These are phyloP conservation scores for Aspergillus ibericus DNA, from an alignment of 2,329 filamentous ascomycete species.

Conservation along the genomic window DNA sequence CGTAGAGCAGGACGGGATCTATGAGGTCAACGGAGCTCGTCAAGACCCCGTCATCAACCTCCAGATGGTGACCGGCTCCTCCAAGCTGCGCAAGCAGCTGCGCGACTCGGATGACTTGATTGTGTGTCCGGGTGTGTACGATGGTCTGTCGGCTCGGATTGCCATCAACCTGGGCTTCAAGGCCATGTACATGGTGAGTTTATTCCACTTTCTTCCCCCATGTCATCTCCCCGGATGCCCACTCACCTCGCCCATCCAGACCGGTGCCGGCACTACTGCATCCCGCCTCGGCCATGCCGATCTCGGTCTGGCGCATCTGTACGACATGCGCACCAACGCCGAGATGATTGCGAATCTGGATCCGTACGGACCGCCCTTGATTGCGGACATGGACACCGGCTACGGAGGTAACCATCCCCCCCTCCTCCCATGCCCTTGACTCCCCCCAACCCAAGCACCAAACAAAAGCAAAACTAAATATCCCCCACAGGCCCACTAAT, in stretches of 20 bases:
- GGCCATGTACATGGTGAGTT: constrained; percentile 65
- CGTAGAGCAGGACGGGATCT: constrained; percentile 34
- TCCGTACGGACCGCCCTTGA: constrained; percentile 54
- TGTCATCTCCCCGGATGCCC: no score
- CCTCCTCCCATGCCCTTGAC: no score
- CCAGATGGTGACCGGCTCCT: constrained; percentile 29
- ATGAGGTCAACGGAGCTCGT: constrained; percentile 31
- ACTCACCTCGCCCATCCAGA: no score
- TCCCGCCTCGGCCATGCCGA: constrained; percentile 64
- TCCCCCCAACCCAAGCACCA: no score
- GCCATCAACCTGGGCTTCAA: constrained; percentile 64
- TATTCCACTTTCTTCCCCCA: no score
- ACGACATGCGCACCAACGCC: constrained; percentile 65
- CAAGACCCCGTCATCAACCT: constrained; percentile 31
- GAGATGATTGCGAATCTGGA: constrained; percentile 64
- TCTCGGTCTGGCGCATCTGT: constrained; percentile 61
- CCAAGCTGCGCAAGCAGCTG: constrained; percentile 30
- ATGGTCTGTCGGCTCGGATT: constrained; percentile 66
- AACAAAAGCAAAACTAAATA: constrained; percentile 18
- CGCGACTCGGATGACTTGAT: constrained; percentile 40
- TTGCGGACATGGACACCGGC: constrained; percentile 58
- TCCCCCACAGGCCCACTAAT: constrained; percentile 34
- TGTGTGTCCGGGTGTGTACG: constrained; percentile 66
- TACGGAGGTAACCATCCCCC: constrained; percentile 45
- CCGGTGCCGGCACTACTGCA: constrained; percentile 62